These are phyloP conservation scores for Boletus huronensis DNA, from an alignment of 768 basidiomycete genomes.

Conservation along the genomic window DNA sequence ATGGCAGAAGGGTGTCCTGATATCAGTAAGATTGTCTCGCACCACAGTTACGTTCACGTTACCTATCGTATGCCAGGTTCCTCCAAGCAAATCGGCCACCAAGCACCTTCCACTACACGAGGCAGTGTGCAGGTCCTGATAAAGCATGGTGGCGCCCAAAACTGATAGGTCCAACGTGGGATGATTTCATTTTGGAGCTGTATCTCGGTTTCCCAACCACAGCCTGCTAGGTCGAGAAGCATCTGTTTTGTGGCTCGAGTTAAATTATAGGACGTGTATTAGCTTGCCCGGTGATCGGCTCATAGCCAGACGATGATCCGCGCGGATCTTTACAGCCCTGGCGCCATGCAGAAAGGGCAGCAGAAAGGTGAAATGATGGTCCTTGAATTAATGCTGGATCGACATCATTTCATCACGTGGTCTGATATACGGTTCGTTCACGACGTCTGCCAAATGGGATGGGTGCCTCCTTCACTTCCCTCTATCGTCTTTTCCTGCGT, in stretches of 20 bases:
- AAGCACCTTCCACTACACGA: constrained; percentile 17
- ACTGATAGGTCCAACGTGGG: constrained; percentile 5
- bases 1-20: constrained; percentile 19
- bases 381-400: constrained; percentile 1
- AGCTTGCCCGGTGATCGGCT: constrained; percentile 3
- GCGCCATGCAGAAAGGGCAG: neutral
- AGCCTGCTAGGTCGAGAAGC: neutral
- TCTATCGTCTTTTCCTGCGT: constrained; percentile 60
- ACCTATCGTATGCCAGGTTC: constrained; percentile 21
- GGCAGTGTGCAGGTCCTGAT: constrained; percentile 13
- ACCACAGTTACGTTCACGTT: neutral
- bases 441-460: too few relatives aligned
- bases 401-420: constrained; percentile 13
- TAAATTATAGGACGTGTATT: constrained; percentile 2
- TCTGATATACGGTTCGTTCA: neutral
- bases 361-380: neutral
- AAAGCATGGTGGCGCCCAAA: constrained; percentile 6
- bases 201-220: constrained; percentile 1
- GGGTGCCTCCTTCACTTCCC: constrained; percentile 48
- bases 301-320: constrained; percentile 1
- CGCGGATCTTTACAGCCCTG: neutral
- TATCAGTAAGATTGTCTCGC: constrained; percentile 15
- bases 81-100: constrained; percentile 16
- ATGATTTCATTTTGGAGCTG: constrained; percentile 8
- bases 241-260: constrained; percentile 1